These are phyloP conservation scores for Botrytis cinerea DNA, from an alignment of 2,329 filamentous ascomycete species.

Conservation along the genomic window DNA sequence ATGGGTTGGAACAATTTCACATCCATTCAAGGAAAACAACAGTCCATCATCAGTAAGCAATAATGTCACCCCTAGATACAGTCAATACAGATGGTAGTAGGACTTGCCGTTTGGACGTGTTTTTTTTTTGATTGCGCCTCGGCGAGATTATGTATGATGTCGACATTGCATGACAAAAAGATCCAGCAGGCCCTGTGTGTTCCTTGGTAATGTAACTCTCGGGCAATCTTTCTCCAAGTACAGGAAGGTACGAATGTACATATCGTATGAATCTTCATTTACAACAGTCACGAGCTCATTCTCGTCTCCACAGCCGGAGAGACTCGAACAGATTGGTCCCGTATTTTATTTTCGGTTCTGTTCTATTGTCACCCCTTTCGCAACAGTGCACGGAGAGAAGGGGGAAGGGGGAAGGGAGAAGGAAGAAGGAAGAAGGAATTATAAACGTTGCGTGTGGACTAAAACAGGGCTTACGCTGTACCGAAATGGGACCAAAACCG, in stretches of 20 bases:
- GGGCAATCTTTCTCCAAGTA: not conserved
- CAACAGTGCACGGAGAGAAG: too few relatives aligned
- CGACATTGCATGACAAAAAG: not conserved
- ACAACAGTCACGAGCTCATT: not conserved
- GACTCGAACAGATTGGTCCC: not conserved
- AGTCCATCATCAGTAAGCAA: not conserved
- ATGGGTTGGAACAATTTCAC: not conserved
- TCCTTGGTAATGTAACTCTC: not conserved
- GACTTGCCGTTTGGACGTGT: not conserved
- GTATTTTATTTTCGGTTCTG: not conserved
- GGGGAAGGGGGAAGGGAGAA: not conserved
- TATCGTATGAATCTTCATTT: conserved; percentile 6
- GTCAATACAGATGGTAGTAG: too few relatives aligned
- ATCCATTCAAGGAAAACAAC: not conserved
- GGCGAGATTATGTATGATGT: not conserved
- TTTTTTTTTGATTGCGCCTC: not conserved
- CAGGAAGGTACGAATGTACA: not conserved
- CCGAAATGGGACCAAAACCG: not conserved
- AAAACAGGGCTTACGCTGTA: not conserved
- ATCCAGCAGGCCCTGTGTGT: not conserved
- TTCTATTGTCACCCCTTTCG: not conserved
- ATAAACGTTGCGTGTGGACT: not conserved
- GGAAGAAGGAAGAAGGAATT: not conserved
- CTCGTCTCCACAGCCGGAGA: conserved; percentile 1
- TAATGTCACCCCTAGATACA: not conserved